phyloP scores from a whole-genome alignment of 2,329 filamentous ascomycete species.

The Exserohilum turcica region DNA sequence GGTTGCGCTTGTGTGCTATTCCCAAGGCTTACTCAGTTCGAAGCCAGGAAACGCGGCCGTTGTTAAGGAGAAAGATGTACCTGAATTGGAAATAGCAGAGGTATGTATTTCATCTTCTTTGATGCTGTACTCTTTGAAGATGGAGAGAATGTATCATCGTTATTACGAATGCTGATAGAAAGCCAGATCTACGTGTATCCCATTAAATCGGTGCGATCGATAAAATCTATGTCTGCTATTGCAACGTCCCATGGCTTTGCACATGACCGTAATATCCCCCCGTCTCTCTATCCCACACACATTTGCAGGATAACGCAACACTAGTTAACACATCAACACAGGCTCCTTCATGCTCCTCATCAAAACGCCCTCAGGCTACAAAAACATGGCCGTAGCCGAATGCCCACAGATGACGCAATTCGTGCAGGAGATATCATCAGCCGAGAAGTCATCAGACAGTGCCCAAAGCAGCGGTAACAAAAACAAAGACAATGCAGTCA shows the following conservation, averaged over 20 bases:
- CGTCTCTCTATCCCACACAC: not conserved
- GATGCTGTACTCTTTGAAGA: too few relatives aligned
- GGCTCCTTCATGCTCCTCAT: constrained; percentile 50
- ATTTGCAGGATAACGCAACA: not conserved
- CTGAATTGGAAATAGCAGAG: constrained; percentile 31
- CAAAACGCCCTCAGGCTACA: constrained; percentile 41
- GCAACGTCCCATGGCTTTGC: constrained; percentile 54
- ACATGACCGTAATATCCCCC: constrained; percentile 46
- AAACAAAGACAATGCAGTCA: too few relatives aligned
- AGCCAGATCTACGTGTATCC: constrained; percentile 54
- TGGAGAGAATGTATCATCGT: too few relatives aligned
- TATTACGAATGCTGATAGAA: constrained; percentile 9
- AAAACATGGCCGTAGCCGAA: constrained; percentile 52
- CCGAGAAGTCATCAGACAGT: not conserved
- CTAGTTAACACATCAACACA: constrained; percentile 2
- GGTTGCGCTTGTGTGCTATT: constrained; percentile 18
- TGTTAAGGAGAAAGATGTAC: too few relatives aligned
- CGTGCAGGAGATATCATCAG: constrained; percentile 42
- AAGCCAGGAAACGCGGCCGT: too few relatives aligned
- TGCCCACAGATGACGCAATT: constrained; percentile 52
- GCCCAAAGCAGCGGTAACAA: constrained; percentile 14
- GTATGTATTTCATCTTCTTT: constrained; percentile 19
- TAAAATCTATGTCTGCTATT: constrained; percentile 45
- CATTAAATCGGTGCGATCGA: constrained; percentile 54
- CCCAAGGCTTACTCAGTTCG: constrained; percentile 27